Evolutionary conservation across 768 basidiomycete genomes (phyloP).

Genomic region (Tubosaeta sp.): DNA sequence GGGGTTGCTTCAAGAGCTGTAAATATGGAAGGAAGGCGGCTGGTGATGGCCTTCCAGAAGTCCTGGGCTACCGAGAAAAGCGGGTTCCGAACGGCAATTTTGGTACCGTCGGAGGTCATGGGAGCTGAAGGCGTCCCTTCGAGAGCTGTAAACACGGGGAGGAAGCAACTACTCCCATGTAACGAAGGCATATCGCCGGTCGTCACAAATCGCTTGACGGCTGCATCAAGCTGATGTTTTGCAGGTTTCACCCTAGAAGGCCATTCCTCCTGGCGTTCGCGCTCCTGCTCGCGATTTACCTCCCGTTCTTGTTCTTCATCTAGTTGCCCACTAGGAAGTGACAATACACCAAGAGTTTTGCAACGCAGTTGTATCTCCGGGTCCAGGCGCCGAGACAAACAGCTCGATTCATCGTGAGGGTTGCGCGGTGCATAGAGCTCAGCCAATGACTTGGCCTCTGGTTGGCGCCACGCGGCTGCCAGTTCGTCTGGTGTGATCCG

Average conservation of each 20-base stretch:
- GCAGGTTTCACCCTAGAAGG: not conserved
- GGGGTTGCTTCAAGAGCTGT: too few species aligned
- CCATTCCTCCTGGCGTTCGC: not conserved
- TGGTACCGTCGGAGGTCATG: too few species aligned
- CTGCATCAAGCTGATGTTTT: slow-evolving; percentile 1
- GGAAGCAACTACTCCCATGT: not conserved
- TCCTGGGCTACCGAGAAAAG: too few species aligned
- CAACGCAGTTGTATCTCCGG: too few species aligned
- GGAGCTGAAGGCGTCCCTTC: not conserved
- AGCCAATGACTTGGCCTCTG: too few species aligned
- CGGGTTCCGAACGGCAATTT: too few species aligned
- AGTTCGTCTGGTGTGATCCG: not conserved
- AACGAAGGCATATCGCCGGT: not conserved
- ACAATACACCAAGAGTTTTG: too few species aligned
- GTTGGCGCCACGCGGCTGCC: slow-evolving; percentile 32
- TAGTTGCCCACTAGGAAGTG: slow-evolving; percentile 20
- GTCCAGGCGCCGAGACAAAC: too few species aligned
- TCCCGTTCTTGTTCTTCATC: slow-evolving; percentile 42
- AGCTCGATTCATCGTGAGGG: too few species aligned
- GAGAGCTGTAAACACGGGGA: not conserved
- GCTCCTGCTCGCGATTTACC: not conserved
- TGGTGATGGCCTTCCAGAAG: too few species aligned
- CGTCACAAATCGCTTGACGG: not conserved
- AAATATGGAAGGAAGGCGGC: too few species aligned
- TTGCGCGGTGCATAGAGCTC: too few species aligned